Percentiles rank a stretch among this genome's conserved stretches.
Conservation (phyloP, 108 stramenopile species). For the Discostella stelligeroides region DNA sequence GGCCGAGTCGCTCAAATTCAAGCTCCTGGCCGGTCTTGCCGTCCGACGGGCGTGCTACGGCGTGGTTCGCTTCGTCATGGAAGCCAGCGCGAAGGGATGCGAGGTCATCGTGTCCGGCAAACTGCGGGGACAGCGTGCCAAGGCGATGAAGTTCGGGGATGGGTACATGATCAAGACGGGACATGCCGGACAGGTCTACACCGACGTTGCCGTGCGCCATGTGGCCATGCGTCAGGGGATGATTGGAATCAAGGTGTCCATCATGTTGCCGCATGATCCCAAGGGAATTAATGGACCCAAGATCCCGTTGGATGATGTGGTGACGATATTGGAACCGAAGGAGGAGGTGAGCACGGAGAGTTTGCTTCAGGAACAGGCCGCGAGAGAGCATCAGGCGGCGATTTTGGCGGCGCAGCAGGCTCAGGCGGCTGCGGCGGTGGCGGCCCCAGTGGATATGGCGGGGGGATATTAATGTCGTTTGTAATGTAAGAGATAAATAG, state of each 20-base stretch:
- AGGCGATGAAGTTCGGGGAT: slow-evolving; percentile 99
- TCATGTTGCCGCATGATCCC: slow-evolving; percentile 99
- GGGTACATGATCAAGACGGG: slow-evolving; percentile 99
- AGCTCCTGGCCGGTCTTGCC: slow-evolving; percentile 98
- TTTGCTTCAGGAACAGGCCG: slow-evolving; percentile 69
- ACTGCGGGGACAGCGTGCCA: slow-evolving; percentile 99
- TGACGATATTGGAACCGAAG: slow-evolving; percentile 91
- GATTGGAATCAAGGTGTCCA: slow-evolving; percentile 97
- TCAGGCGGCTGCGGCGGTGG: slow-evolving; percentile 44
- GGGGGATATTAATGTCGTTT: slow-evolving; percentile 34
- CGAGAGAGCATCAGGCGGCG: slow-evolving; percentile 49
- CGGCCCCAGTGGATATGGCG: slow-evolving; percentile 25
- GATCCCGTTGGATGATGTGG: slow-evolving; percentile 92
- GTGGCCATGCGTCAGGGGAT: slow-evolving; percentile 99
- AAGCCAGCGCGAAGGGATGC: slow-evolving; percentile 98
- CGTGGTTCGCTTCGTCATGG: slow-evolving; percentile 99
- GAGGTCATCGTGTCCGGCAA: slow-evolving; percentile 99
- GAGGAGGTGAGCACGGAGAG: slow-evolving; percentile 78
- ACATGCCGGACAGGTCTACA: slow-evolving; percentile 97
- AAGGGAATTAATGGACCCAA: slow-evolving; percentile 85
- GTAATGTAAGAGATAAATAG: too few species aligned
- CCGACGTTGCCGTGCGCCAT: slow-evolving; percentile 98
- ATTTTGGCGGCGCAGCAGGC: slow-evolving; percentile 9
- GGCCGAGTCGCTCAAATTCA: slow-evolving; percentile 99
- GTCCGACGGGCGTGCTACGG: slow-evolving; percentile 99